Percentiles rank a stretch among this genome's conserved stretches.
phyloP scores from a whole-genome alignment of 352 stramenopile genomes.

The Pythium brassicae region DNA sequence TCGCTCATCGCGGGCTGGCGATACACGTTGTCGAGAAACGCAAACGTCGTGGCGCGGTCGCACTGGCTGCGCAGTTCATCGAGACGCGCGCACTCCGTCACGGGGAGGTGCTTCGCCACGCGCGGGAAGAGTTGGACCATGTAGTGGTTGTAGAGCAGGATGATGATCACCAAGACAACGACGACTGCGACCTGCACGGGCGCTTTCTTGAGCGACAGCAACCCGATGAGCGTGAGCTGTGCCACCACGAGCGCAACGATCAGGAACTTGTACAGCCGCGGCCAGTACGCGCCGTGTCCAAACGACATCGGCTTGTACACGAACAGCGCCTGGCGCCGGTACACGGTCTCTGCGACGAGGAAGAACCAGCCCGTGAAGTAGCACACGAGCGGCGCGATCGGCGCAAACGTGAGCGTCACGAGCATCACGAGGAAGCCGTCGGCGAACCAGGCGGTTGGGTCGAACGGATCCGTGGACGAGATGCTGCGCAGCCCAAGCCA shows the following conservation, averaged over 20 bases:
- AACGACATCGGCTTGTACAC: slow-evolving; percentile 62
- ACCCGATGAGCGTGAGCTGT: slow-evolving; percentile 70
- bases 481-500: slow-evolving; percentile 60
- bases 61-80: slow-evolving; percentile 34
- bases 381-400: slow-evolving; percentile 72
- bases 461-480: slow-evolving; percentile 47
- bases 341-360: slow-evolving; percentile 57
- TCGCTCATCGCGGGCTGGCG: slow-evolving; percentile 67
- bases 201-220: slow-evolving; percentile 77
- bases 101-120: slow-evolving; percentile 52
- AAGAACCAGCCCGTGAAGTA: slow-evolving; percentile 80
- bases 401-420: slow-evolving; percentile 71
- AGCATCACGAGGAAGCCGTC: slow-evolving; percentile 68
- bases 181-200: slow-evolving; percentile 16
- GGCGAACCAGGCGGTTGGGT: slow-evolving; percentile 50
- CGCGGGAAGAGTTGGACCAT: slow-evolving; percentile 47
- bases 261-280: slow-evolving; percentile 70
- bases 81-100: slow-evolving; percentile 52
- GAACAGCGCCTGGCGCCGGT: slow-evolving; percentile 61
- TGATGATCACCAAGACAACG: slow-evolving; percentile 25
- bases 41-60: slow-evolving; percentile 30
- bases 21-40: slow-evolving; percentile 72
- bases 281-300: slow-evolving; percentile 70
- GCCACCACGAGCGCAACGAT: slow-evolving; percentile 67
- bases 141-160: slow-evolving; percentile 66